Percentiles rank a stretch among this genome's conserved stretches.
These are phyloP conservation scores for Aspergillus sclerotialis DNA, from an alignment of 2,329 filamentous ascomycete species.

Conservation along the genomic window DNA sequence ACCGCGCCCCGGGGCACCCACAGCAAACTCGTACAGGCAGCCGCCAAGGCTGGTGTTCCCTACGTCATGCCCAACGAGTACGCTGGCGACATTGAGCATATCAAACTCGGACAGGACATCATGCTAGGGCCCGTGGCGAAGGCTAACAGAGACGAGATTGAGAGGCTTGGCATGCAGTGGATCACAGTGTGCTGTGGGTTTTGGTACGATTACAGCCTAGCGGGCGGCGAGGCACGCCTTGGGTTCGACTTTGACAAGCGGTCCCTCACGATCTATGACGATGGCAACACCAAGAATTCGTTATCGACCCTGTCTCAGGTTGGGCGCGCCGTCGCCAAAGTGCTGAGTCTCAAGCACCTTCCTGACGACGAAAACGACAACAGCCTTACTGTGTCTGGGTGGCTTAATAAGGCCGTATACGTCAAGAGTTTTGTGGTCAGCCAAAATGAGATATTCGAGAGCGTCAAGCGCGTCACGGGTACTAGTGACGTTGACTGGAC, in stretches of 20 bases:
- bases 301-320: constrained; percentile 54
- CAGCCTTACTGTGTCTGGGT: constrained; percentile 35
- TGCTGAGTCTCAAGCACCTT: constrained; percentile 41
- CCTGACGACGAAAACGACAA: constrained; percentile 34
- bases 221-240: constrained; percentile 26
- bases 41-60: constrained; percentile 47
- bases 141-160: constrained; percentile 31
- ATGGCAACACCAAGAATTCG: constrained; percentile 51
- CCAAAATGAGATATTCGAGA: constrained; percentile 60
- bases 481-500: constrained; percentile 56
- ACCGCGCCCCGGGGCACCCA: constrained; percentile 42
- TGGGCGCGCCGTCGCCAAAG: constrained; percentile 45
- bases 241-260: constrained; percentile 46
- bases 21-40: constrained; percentile 47
- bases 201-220: constrained; percentile 50
- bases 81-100: constrained; percentile 24
- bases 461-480: constrained; percentile 52
- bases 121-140: constrained; percentile 24
- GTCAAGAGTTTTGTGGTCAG: constrained; percentile 52
- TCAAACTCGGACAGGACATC: constrained; percentile 26
- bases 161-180: constrained; percentile 37
- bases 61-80: constrained; percentile 51
- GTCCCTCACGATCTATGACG: constrained; percentile 45
- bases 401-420: constrained; percentile 45
- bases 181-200: constrained; percentile 42